Percentiles rank a stretch among this genome's conserved stretches.
These are phyloP conservation scores for Phialophora chinensis DNA, from an alignment of 2,329 filamentous ascomycete species.

Conservation along the genomic window DNA sequence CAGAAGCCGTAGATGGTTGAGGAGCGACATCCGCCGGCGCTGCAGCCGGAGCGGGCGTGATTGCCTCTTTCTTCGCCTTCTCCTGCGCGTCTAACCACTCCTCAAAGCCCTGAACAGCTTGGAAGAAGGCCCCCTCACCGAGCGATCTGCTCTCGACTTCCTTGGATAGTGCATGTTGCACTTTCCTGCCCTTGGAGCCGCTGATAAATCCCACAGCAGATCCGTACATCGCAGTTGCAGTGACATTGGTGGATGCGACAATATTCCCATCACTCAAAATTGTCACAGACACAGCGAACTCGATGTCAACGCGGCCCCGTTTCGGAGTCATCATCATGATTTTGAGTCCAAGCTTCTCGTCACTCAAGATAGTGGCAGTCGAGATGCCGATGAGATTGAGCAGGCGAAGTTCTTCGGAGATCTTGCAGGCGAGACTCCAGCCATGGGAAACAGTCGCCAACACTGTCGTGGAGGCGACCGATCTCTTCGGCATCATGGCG, in stretches of 20 bases:
- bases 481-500: conserved; percentile 46
- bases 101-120: conserved; percentile 38
- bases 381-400: conserved; percentile 55
- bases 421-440: conserved; percentile 49
- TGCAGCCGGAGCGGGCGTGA: not conserved
- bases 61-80: conserved; percentile 14
- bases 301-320: conserved; percentile 37
- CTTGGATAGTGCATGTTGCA: conserved; percentile 38
- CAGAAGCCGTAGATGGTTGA: not conserved
- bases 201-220: conserved; percentile 21
- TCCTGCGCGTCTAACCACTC: conserved; percentile 36
- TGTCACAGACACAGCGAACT: conserved; percentile 34
- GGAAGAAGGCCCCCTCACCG: conserved; percentile 37
- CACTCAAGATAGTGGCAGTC: conserved; percentile 40
- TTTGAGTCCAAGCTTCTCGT: conserved; percentile 38
- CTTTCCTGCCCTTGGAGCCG: conserved; percentile 36
- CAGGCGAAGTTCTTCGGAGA: conserved; percentile 53
- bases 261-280: conserved; percentile 37
- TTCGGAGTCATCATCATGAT: conserved; percentile 34
- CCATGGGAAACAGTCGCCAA: conserved; percentile 50
- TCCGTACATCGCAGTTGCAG: conserved; percentile 36
- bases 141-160: conserved; percentile 37
- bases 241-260: conserved; percentile 29
- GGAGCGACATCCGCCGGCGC: not conserved
- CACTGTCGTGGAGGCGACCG: conserved; percentile 46